phyloP scores from a whole-genome alignment of 805 yeast genomes.

The Sugiyamaella marilandica region DNA sequence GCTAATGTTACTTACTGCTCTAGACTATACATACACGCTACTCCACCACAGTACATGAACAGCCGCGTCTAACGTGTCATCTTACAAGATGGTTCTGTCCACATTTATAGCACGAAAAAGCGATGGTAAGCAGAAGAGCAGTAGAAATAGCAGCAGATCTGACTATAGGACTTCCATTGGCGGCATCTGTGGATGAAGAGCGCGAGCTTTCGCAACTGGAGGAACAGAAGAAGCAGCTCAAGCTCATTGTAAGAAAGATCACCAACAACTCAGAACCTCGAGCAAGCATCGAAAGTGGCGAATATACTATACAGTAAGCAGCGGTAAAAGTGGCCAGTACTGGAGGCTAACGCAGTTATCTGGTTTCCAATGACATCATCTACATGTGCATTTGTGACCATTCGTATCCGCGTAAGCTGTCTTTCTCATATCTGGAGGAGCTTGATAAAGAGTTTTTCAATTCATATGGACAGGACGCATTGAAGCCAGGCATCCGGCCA shows the following conservation, averaged over 20 bases:
- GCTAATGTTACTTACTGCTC: too few relatives aligned
- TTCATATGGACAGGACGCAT: slow-evolving; percentile 68
- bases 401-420: slow-evolving; percentile 81
- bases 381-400: slow-evolving; percentile 75
- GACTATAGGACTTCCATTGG: slow-evolving; percentile 67
- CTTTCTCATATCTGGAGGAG: slow-evolving; percentile 81
- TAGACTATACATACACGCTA: too few relatives aligned
- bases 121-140: slow-evolving; percentile 21
- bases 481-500: slow-evolving; percentile 66
- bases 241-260: slow-evolving; percentile 67
- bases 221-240: slow-evolving; percentile 82
- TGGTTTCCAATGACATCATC: slow-evolving; percentile 58
- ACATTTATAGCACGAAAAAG: slow-evolving; percentile 31
- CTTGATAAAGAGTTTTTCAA: slow-evolving; percentile 75
- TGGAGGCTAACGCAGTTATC: slow-evolving; percentile 38
- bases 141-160: background rate
- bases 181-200: slow-evolving; percentile 87
- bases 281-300: slow-evolving; percentile 78
- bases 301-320: slow-evolving; percentile 55
- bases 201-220: slow-evolving; percentile 47
- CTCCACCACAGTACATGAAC: too few relatives aligned
- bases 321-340: background rate
- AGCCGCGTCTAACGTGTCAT: slow-evolving; percentile 4
- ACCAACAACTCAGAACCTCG: slow-evolving; percentile 75
- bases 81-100: slow-evolving; percentile 29